Base-by-base conservation (phyloP, 805 yeast genomes). In the Spathaspora boniae region DNA sequence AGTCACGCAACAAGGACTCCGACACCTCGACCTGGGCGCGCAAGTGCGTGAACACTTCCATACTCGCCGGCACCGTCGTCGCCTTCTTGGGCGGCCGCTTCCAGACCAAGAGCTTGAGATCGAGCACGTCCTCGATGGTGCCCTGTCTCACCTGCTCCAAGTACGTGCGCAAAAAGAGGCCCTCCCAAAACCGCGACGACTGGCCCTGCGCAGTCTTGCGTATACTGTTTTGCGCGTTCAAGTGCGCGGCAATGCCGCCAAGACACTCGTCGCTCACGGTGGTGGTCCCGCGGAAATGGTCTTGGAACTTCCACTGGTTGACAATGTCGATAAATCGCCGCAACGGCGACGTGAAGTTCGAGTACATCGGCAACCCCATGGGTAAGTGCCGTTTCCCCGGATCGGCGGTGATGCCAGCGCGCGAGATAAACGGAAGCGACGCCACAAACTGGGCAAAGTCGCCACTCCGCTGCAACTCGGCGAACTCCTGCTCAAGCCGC, bases 261-360 rank as follows among this genome's bases (percentile, higher is more conserved):
- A 28, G 17, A 19, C 27, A 29, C 9, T 33, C 37, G 18, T 29
- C 20, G n/a, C 34, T 15, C 12, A 33, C 23, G 11, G 23, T 21
- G 3, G n/a, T 15, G 20, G 31, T 24, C 5, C 37, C 27, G 14
- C 47, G 29, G 16, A 49, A 41, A 42, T 36, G 41, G 7, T 41
- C 44, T 38, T 56, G 57, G 27, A 86, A 43, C 48, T 84, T 91
- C 76, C 89, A 75, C 50, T 89, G 97, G 49, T 82, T 81, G 6
- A 88, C 55, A 41, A 88, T 58, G 54, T 91, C 98, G 5, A 83
- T 80, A 45, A 75, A 83, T 44, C 98, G 67, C 54, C 98, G 70
- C 44, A 93, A 64, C 2, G 98, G 98, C 0, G 97, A 88, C 0
- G 98, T 89, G 6, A 85, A 81, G 14, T 86, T 83, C 4, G 82